Base-by-base conservation (phyloP, 495 filamentous ascomycete species). In the Endocarpon pusillum region DNA sequence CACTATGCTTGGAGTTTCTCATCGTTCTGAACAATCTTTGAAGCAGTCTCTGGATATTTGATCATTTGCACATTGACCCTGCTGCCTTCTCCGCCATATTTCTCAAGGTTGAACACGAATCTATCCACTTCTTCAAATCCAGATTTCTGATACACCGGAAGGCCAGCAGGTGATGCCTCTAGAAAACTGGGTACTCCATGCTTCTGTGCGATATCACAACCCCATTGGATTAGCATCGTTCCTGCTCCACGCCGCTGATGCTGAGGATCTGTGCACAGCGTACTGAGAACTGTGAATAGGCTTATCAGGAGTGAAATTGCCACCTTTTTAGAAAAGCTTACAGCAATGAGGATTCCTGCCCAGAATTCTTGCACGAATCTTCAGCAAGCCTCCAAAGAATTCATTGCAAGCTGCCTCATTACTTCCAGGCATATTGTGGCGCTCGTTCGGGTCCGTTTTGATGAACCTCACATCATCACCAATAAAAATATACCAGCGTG, bases 221-320 rank as follows among this genome's bases (percentile, higher is more conserved):
- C 64, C 66, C 67, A 73, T 11, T 47, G 19, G 3, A 67, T 48
- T 1, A 72, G 56, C 43, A 62, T 54, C 2, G 51, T 49, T 5
- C 59, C 67, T 0, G 69, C 69, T 3, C 69, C 69, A 18, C 57
- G 47, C 11, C 55, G 40, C 37, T 59, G 54, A 33, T 61, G 62
- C 14, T 58, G 52, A 2, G 64, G 66, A 33, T 64, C 57, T 12
- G 62, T 64, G 11, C 57, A 52, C 6, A 74, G 42, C 32, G 63
- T 55, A 41, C 65, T 56, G 21, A 73, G 59, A 28, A 56, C 55
- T 59, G 19, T 17, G 12, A 14, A 31, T 14, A 4, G 12, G 28
- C 4, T 31, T n/a, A n/a, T n/a, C n/a, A n/a, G n/a, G n/a, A n/a
- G n/a, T n/a, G n/a, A n/a, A n/a, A n/a, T n/a, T n/a, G n/a, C n/a